Evolutionary conservation across 2,329 filamentous ascomycete genomes (phyloP), one percentile per base, ranked within the genome.

Genomic region (Monosporascus sp.): DNA sequence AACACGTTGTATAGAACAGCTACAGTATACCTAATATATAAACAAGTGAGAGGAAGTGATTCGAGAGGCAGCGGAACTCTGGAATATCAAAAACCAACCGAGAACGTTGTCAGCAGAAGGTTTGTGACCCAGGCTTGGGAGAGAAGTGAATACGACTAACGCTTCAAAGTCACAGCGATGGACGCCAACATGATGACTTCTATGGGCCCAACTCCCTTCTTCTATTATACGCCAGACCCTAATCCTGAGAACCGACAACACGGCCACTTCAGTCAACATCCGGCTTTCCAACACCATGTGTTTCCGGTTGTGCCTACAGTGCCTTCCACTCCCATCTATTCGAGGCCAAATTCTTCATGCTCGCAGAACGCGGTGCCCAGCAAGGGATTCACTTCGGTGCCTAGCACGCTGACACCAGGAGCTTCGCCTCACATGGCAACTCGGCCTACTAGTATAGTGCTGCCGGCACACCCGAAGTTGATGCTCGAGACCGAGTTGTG

Each of bases 201-300:
- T 71, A 83, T 89, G 78, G 84, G 80, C 57, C 87, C 89, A 74
- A 82, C 86, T 60, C 78, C 88, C 55, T 95, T 91, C 78, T 92
- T 89, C 81, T 94, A 92, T 79, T 96, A 93, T 78, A 87, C 84
- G 65, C 85, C 88, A 60, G 89, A 94, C 63, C 80, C 86, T 59
- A 85, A 83, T 70, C 78, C 84, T 58, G 87, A 91, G 69, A 80
- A 81, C 65, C 81, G 86, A 66, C 87, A 88, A 68, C 87, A 92
- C 73, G 84, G 84, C 52, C 86, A 89, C 73, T 92, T 91, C 77
- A 82, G 85, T 59, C 81, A 84, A 57, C 81, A 84, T 68, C 83
- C 81, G 56, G 73, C 75, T 44, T 78, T 80, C 54, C 79, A 75
- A 56, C 75, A 73, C 57, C 78, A 78, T 58, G 75, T 82, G 68